Percentiles rank a stretch among this genome's conserved stretches.
phyloP scores from a whole-genome alignment of 108 stramenopile species.

The Fragilaria crotonensis region DNA sequence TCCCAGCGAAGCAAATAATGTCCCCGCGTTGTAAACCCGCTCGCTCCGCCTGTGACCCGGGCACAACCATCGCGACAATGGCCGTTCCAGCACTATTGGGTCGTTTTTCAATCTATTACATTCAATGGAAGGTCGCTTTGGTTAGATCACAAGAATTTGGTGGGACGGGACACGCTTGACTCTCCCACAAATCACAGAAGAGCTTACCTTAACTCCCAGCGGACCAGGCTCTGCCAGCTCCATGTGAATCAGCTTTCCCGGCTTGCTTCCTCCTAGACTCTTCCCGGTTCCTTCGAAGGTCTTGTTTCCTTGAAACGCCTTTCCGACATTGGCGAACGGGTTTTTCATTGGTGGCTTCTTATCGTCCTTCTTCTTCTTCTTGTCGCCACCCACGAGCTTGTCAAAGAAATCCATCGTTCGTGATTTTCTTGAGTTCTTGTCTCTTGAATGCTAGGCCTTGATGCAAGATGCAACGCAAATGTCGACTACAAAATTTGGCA shows the following conservation, averaged over 20 bases:
- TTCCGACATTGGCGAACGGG: constrained; percentile 33
- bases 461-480: no score
- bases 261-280: constrained; percentile 49
- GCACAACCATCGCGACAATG: constrained; percentile 46
- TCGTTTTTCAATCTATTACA: constrained; percentile 48
- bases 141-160: background rate
- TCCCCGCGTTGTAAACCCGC: constrained; percentile 68
- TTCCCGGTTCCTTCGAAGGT: constrained; percentile 40
- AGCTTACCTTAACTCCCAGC: constrained; percentile 50
- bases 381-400: constrained; percentile 24
- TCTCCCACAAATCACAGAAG: background rate
- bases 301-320: constrained; percentile 16
- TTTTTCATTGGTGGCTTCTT: constrained; percentile 18
- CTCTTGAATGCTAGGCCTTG: no score
- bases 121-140: background rate
- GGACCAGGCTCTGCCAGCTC: constrained; percentile 43
- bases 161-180: background rate
- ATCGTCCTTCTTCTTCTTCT: constrained; percentile 16
- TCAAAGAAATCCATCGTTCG: constrained; percentile 28
- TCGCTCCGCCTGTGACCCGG: constrained; percentile 41
- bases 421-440: no score
- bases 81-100: constrained; percentile 38
- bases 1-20: constrained; percentile 61
- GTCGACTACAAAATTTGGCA: no score
- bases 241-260: constrained; percentile 46